Conservation (phyloP, 1,284 basidiomycete species). For the Heterobasidion occidentale region DNA sequence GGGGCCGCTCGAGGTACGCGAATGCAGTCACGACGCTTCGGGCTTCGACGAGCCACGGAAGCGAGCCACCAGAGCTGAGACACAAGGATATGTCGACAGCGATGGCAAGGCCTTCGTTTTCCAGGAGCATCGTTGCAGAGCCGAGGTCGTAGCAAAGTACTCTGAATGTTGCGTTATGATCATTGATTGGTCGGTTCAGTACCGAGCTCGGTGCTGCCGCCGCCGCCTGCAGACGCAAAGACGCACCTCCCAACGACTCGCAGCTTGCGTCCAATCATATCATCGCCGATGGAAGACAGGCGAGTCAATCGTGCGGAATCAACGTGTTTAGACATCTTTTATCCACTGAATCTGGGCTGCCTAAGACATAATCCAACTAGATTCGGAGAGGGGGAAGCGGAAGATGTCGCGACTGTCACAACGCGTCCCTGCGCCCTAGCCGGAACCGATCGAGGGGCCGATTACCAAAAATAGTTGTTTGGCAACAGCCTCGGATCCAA, state of each 20-base stretch:
- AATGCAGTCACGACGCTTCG: slow-evolving; percentile 9
- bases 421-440: too few species aligned
- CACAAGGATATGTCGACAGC: background rate
- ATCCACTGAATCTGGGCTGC: too few species aligned
- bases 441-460: too few species aligned
- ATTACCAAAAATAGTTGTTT: too few species aligned
- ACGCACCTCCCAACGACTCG: slow-evolving; percentile 12
- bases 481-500: too few species aligned
- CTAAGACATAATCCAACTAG: too few species aligned
- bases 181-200: background rate
- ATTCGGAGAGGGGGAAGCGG: too few species aligned
- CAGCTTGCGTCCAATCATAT: slow-evolving; percentile 11
- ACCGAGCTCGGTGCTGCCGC: background rate
- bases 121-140: slow-evolving; percentile 7
- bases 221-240: background rate
- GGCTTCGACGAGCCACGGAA: slow-evolving; percentile 9
- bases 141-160: slow-evolving; percentile 9
- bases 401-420: too few species aligned
- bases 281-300: slow-evolving; percentile 7
- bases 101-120: slow-evolving; percentile 4
- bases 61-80: background rate
- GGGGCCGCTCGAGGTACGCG: slow-evolving; percentile 10
- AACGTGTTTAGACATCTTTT: slow-evolving; percentile 8
- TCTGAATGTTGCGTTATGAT: slow-evolving; percentile 1
- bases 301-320: slow-evolving; percentile 11